phyloP scores from a whole-genome alignment of 495 filamentous ascomycete species.

The Pseudomonodictys pantanalensis region DNA sequence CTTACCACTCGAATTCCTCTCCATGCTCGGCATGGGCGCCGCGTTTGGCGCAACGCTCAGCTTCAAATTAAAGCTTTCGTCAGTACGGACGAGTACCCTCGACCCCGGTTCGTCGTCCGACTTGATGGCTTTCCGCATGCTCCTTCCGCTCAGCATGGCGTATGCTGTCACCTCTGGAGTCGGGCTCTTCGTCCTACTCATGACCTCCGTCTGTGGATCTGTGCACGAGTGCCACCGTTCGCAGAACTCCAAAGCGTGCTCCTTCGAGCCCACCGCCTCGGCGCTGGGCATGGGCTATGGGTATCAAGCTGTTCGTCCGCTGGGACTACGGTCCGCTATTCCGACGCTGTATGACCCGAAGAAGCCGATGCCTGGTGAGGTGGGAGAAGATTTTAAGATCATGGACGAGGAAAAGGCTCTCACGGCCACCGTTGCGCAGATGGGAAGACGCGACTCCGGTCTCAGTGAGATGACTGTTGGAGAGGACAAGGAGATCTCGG shows the following conservation, averaged over 20 bases:
- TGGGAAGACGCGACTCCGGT: slow-evolving; percentile 4
- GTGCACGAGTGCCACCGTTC: neutral
- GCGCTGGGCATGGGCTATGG: slow-evolving; percentile 23
- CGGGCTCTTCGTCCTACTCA: slow-evolving; percentile 3
- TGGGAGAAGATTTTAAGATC: neutral
- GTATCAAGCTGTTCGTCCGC: slow-evolving; percentile 12
- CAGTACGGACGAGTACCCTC: neutral
- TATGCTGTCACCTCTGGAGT: slow-evolving; percentile 5
- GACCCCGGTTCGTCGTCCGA: slow-evolving; percentile 3
- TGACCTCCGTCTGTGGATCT: slow-evolving; percentile 3
- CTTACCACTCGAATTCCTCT: slow-evolving; percentile 17
- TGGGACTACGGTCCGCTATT: neutral
- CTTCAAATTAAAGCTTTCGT: slow-evolving; percentile 7
- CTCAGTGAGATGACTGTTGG: neutral
- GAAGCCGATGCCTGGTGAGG: slow-evolving; percentile 10
- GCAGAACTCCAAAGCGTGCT: slow-evolving; percentile 3
- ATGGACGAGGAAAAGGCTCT: slow-evolving; percentile 14
- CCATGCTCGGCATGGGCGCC: slow-evolving; percentile 19
- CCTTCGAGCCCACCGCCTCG: slow-evolving; percentile 25
- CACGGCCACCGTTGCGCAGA: neutral
- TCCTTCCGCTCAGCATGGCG: slow-evolving; percentile 17
- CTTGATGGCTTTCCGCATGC: slow-evolving; percentile 6
- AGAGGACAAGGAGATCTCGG: slow-evolving; percentile 8
- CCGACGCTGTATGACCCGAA: slow-evolving; percentile 19
- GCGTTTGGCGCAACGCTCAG: slow-evolving; percentile 12